Evolutionary conservation across 345 rosid species (phyloP), one percentile per base, ranked within the genome.

Genomic region (Lenwebbia sp.): DNA sequence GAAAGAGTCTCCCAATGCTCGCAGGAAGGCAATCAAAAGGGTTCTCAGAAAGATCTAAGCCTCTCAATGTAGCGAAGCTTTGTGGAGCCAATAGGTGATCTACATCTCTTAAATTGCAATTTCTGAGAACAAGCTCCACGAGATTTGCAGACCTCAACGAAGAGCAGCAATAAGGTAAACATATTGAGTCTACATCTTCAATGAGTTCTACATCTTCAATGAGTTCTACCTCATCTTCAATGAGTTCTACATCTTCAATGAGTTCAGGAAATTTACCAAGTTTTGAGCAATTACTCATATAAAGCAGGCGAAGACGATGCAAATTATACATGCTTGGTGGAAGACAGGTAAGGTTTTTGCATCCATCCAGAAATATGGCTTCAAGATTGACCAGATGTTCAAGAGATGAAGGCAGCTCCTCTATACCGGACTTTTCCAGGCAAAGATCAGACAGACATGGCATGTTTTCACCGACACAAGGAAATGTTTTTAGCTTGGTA

Each of bases 61-160:
- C 47, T 0, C 25, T 70, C 47, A 70, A 70, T 8, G 0, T 19
- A 0, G 7, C 19, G 78, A 70, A 70, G 47, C 47, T 70, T 9
- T 19, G 47, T 17, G 13, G 78, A 33, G 13, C 47, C 25, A 37
- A 70, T 19, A 70, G 78, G 13, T 4, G 4, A 0, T 33, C 25
- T 70, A 33, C 78, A 0, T 70, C 78, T 33, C 13, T 70, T 37
- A 33, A 0, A 0, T 70, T 70, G 78, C 78, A 19, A 7, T 19
- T 70, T 9, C 4, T 70, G 25, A 70, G 78, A 33, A 19, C 26
- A 70, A 70, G 78, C 26, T 19, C 13, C 1, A 19, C 0, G 0
- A 19, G 0, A 37, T 37, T 33, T 70, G 78, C 78, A 33, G 13
- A 8, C 2, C 47, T 37, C 0, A 0, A 17, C 0, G 0, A 30